Conservation (phyloP, 2,329 filamentous ascomycete genomes). For the Fusarium bactridioides region DNA sequence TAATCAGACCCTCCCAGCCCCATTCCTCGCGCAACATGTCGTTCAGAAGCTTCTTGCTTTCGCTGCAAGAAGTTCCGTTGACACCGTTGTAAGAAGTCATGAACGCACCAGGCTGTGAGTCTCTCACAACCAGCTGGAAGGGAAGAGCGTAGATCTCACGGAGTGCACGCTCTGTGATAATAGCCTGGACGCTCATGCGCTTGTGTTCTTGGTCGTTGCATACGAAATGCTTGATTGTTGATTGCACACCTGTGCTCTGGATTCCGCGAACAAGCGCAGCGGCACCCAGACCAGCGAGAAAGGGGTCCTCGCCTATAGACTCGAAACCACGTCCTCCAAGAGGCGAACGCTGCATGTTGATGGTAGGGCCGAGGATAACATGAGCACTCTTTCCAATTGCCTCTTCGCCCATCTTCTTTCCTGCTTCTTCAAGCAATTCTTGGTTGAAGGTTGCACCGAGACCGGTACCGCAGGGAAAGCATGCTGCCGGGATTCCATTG, state of each 20-base stretch:
- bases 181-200: constrained; percentile 62
- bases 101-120: constrained; percentile 60
- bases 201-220: constrained; percentile 69
- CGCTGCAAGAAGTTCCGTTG: constrained; percentile 64
- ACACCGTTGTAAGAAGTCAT: constrained; percentile 69
- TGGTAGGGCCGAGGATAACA: constrained; percentile 67
- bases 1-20: constrained; percentile 64
- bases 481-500: constrained; percentile 67
- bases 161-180: constrained; percentile 63
- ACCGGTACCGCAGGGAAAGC: constrained; percentile 66
- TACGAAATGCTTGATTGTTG: constrained; percentile 68
- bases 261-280: constrained; percentile 63
- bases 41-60: constrained; percentile 60
- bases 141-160: constrained; percentile 67
- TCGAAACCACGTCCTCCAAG: constrained; percentile 68
- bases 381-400: constrained; percentile 65
- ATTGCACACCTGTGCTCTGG: constrained; percentile 63
- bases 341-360: constrained; percentile 69
- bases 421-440: constrained; percentile 59
- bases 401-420: constrained; percentile 61
- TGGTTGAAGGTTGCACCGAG: constrained; percentile 67
- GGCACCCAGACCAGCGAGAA: constrained; percentile 63
- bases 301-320: constrained; percentile 65
- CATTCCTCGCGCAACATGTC: constrained; percentile 63
- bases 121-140: constrained; percentile 64